Conservation (phyloP, 495 filamentous ascomycete genomes). For the Lepidopterella palustris region DNA sequence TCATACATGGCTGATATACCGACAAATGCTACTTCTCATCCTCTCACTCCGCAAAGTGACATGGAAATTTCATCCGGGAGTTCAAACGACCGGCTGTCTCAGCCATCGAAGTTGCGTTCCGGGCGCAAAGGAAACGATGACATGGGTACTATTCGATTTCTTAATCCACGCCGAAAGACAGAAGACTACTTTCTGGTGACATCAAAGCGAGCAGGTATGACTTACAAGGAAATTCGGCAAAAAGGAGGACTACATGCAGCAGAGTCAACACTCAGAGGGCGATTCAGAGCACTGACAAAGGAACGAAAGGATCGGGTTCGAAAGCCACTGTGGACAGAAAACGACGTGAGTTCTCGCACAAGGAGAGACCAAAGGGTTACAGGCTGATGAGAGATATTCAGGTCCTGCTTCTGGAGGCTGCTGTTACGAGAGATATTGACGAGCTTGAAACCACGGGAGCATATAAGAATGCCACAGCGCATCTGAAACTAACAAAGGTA, state of each 20-base stretch:
- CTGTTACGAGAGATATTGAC: conserved; percentile 13
- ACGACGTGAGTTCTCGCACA: conserved; percentile 59
- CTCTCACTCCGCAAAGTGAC: no score
- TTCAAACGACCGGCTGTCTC: no score
- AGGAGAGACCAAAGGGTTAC: not conserved
- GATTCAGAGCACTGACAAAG: conserved; percentile 76
- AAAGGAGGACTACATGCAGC: conserved; percentile 64
- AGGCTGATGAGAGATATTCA: conserved; percentile 8
- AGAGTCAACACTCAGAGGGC: conserved; percentile 80
- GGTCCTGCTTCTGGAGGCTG: conserved; percentile 12
- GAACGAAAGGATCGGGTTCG: conserved; percentile 63
- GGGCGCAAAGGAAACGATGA: no score
- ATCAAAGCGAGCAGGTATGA: conserved; percentile 57
- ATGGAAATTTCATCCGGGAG: no score
- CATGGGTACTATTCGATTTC: not conserved
- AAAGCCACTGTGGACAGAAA: conserved; percentile 68
- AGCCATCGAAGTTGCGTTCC: no score
- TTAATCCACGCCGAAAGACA: conserved; percentile 8
- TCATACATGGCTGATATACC: no score
- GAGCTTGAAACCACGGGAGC: conserved; percentile 5
- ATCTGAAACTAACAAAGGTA: conserved; percentile 43
- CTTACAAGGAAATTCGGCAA: conserved; percentile 72
- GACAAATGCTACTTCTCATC: no score
- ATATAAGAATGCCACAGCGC: conserved; percentile 16
- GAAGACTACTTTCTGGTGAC: conserved; percentile 58